phyloP scores from a whole-genome alignment of 2,329 filamentous ascomycete genomes.

The Sporothrix schenckii region DNA sequence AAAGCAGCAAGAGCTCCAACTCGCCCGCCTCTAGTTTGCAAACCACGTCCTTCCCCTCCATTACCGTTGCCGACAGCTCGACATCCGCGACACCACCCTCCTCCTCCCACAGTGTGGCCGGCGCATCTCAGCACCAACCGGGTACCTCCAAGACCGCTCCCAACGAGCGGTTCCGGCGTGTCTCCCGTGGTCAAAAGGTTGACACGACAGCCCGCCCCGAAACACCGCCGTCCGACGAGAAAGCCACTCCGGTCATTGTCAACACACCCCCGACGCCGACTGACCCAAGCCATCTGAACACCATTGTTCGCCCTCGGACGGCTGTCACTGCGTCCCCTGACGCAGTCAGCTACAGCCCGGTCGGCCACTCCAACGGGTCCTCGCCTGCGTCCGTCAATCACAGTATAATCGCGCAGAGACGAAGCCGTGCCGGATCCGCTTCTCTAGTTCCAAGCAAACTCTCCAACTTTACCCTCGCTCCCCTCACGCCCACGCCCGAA shows the following conservation, averaged over 20 bases:
- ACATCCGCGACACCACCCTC: conserved; percentile 4
- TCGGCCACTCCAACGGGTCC: conserved; percentile 56
- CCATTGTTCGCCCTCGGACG: conserved; percentile 13
- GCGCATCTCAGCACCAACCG: neutral
- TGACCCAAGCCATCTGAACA: conserved; percentile 45
- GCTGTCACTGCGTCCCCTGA: conserved; percentile 27
- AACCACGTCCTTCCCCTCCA: conserved; percentile 29
- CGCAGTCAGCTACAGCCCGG: conserved; percentile 32
- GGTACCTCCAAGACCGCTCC: conserved; percentile 34
- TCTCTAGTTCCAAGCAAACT: conserved; percentile 78
- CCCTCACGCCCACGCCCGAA: conserved; percentile 77
- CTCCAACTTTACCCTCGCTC: conserved; percentile 71
- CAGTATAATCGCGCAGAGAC: conserved; percentile 71
- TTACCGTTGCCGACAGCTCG: conserved; percentile 28
- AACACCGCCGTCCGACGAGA: conserved; percentile 54
- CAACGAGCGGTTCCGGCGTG: conserved; percentile 39
- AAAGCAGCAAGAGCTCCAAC: conserved; percentile 29
- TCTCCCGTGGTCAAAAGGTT: conserved; percentile 41
- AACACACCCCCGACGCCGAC: conserved; percentile 69
- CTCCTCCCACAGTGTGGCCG: neutral
- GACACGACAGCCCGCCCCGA: conserved; percentile 46
- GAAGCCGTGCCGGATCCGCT: conserved; percentile 57
- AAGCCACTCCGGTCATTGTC: conserved; percentile 59
- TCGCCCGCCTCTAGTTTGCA: conserved; percentile 14
- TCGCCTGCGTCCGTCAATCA: conserved; percentile 51